Evolutionary conservation across 345 rosid genomes (phyloP).

Genomic region (Cardiospermum halicacabum): DNA sequence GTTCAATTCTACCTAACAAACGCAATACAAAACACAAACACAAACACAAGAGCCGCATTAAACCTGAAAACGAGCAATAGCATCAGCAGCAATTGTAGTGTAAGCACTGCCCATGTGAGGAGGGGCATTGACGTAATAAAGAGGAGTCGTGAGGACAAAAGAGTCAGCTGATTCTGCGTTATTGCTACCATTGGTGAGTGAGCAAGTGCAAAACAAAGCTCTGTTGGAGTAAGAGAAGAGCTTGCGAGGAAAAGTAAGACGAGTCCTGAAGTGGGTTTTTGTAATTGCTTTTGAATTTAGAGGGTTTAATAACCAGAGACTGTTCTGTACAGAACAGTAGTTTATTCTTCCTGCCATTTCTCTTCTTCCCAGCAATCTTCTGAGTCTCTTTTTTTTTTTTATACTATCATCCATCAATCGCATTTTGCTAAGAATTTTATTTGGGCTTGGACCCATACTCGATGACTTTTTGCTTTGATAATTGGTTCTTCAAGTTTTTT

Average conservation of each 20-base stretch:
- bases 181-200: constrained; percentile 21
- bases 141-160: constrained; percentile 88
- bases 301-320: constrained; percentile 47
- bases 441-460: too few species aligned
- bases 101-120: constrained; percentile 99
- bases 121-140: constrained; percentile 98
- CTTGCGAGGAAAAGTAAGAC: constrained; percentile 35
- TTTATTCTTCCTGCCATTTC: constrained; percentile 69
- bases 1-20: neutral
- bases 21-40: neutral
- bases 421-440: too few species aligned
- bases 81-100: constrained; percentile 95
- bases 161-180: constrained; percentile 30
- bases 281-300: constrained; percentile 30
- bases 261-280: constrained; percentile 34
- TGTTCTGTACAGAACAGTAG: constrained; percentile 45
- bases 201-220: constrained; percentile 40
- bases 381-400: neutral
- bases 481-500: too few species aligned
- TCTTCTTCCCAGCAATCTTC: neutral
- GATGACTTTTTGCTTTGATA: too few species aligned
- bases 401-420: neutral
- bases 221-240: constrained; percentile 26
- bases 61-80: constrained; percentile 94
- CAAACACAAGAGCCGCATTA: neutral